phyloP scores from a whole-genome alignment of 176 grass and related monocot species.

The Triticum timopheevii region DNA sequence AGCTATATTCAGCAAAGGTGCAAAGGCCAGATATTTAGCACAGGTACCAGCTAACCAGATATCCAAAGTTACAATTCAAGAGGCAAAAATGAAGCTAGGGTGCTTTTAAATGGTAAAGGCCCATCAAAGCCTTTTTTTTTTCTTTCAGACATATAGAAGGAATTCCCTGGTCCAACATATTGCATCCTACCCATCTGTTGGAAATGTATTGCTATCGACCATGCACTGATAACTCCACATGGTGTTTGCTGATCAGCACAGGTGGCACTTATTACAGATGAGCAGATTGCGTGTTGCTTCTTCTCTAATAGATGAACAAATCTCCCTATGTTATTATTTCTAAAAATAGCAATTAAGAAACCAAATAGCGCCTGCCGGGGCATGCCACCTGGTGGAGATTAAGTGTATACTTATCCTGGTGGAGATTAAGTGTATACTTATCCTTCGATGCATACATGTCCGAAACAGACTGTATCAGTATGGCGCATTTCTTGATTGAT shows the following conservation, averaged over 20 bases:
- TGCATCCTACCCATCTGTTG: no score
- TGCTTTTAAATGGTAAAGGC: not conserved
- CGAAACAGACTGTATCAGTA: not conserved
- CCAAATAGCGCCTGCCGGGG: not conserved
- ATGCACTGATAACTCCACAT: not conserved
- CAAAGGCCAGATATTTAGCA: not conserved
- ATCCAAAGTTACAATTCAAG: not conserved
- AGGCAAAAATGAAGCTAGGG: not conserved
- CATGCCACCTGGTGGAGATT: not conserved
- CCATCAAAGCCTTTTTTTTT: no score
- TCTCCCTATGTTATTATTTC: no score
- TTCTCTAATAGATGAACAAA: not conserved
- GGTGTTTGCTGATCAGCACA: not conserved
- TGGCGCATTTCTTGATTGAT: conserved; percentile 26
- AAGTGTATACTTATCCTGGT: not conserved
- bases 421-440: not conserved
- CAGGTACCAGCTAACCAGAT: no score
- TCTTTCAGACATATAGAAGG: no score
- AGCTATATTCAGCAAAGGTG: not conserved
- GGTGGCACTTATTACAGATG: not conserved
- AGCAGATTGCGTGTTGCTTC: not conserved
- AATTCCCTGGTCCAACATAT: no score
- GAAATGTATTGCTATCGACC: no score
- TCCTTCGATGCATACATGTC: not conserved
- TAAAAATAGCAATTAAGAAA: not conserved